These are phyloP conservation scores for Colletotrichum liaoningense DNA, from an alignment of 2,329 filamentous ascomycete species.

Conservation along the genomic window DNA sequence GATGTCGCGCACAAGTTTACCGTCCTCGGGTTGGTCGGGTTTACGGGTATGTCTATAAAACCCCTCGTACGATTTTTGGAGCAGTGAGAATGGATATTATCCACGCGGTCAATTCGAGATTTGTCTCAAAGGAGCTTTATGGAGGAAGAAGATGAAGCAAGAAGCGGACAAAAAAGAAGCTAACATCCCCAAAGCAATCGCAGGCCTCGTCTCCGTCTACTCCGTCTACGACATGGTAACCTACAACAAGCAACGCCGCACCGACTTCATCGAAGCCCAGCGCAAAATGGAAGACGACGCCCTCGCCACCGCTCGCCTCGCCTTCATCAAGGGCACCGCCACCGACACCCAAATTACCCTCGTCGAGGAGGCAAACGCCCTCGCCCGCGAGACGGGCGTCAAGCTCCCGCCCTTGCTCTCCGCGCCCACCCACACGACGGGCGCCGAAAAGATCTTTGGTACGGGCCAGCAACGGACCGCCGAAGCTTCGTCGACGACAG, in stretches of 20 bases:
- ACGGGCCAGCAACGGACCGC: slow-evolving; percentile 45
- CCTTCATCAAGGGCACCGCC: slow-evolving; percentile 69
- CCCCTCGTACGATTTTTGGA: background rate
- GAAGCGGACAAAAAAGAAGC: too few relatives aligned
- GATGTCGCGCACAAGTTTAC: slow-evolving; percentile 68
- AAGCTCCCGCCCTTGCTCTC: slow-evolving; percentile 64
- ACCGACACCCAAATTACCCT: slow-evolving; percentile 66
- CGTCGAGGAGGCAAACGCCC: slow-evolving; percentile 67
- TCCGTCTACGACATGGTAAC: slow-evolving; percentile 71
- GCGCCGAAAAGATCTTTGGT: slow-evolving; percentile 29
- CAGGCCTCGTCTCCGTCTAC: slow-evolving; percentile 67
- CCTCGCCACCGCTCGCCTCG: slow-evolving; percentile 67
- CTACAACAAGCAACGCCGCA: slow-evolving; percentile 69
- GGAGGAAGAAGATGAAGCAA: too few relatives aligned
- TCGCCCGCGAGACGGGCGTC: slow-evolving; percentile 57
- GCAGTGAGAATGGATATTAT: too few relatives aligned
- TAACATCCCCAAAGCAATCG: slow-evolving; percentile 66
- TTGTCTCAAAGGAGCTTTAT: too few relatives aligned
- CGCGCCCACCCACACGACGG: slow-evolving; percentile 46
- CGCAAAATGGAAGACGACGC: slow-evolving; percentile 64
- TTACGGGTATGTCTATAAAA: slow-evolving; percentile 59
- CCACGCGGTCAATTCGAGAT: too few relatives aligned
- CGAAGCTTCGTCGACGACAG: slow-evolving; percentile 30
- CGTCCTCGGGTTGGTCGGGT: slow-evolving; percentile 64
- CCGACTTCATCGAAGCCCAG: slow-evolving; percentile 68